A percentile compares a stretch with the other conserved stretches of the same genome.
Conservation (phyloP, 2,329 filamentous ascomycete species). For the Neoscytalidium dimidiatum region DNA sequence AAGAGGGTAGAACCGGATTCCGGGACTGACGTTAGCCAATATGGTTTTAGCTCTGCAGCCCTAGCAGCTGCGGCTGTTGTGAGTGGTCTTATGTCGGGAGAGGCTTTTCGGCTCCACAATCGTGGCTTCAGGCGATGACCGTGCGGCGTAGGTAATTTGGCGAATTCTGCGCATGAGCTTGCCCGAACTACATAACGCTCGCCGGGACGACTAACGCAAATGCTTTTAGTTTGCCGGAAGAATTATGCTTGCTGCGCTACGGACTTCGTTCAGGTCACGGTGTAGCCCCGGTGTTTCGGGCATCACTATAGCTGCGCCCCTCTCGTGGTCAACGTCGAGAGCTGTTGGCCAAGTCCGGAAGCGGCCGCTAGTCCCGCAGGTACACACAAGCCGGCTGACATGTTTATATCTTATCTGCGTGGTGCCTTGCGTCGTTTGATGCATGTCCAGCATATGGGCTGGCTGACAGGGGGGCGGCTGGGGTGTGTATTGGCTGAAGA, state of each 20-base stretch:
- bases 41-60: background rate
- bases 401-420: background rate
- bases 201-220: background rate
- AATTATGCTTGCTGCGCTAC: background rate
- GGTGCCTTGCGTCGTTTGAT: background rate
- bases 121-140: background rate
- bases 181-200: background rate
- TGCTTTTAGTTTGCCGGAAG: background rate
- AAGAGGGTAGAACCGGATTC: background rate
- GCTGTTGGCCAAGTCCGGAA: background rate
- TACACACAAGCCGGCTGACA: background rate
- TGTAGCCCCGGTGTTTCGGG: background rate
- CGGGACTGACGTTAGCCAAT: background rate
- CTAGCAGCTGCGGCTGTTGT: background rate
- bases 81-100: conserved; percentile 7
- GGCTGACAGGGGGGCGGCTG: background rate
- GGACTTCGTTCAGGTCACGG: background rate
- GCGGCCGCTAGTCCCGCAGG: background rate
- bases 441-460: background rate
- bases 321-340: background rate
- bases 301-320: background rate
- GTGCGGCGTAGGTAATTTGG: background rate
- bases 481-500: background rate
- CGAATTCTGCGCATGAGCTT: background rate
- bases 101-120: background rate